Evolutionary conservation across 2,329 filamentous ascomycete species (phyloP), one percentile per base, ranked within the genome.

Genomic region (Albifimbria verrucaria): DNA sequence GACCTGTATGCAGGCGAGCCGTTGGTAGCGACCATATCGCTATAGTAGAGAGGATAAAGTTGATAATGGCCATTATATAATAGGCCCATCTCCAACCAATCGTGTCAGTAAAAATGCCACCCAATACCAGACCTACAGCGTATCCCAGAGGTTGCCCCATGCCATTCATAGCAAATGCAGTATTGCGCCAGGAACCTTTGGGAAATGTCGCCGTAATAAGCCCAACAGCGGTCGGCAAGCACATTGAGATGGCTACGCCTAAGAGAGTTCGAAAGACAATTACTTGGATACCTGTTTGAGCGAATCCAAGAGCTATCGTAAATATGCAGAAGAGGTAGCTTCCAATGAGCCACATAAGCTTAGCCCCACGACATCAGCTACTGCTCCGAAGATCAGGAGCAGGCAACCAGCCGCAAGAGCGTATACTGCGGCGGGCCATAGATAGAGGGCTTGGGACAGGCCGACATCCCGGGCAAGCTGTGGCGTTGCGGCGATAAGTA

Each of bases 41-140:
- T 1, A 62, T 63, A 0, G 65, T 57, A 4, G 71, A 72, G 3
- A 75, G 57, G 22, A 60, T 65, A 9, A 73, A 56, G 48, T 67
- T 69, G 12, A 77, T 57, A 10, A 64, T 59, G 10, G 63, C 69
- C 62, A 62, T 63, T 43, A 72, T 60, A 51, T 73, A 77, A 25
- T 75, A 81, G 0, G 70, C 68, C 58, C 71, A 74, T 5, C 77
- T 62, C 77, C 78, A 81, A 3, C 76, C 77, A 6, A 74, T 68
- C 0, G 69, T 73, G 45, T 79, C 72, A 0, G 73, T 69, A 50
- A 81, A 72, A 5, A 81, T 63, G 18, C 78, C 78, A 6, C 76
- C 77, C 0, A 80, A 65, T 0, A 81, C 75, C 2, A 82, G 58
- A 0, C 79, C 79, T 0, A 78, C 53, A 0, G 77, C 74, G 46